Percentiles rank a stretch among this genome's conserved stretches.
Conservation (phyloP, 2,329 filamentous ascomycete species). For the Colletotrichum siamense region DNA sequence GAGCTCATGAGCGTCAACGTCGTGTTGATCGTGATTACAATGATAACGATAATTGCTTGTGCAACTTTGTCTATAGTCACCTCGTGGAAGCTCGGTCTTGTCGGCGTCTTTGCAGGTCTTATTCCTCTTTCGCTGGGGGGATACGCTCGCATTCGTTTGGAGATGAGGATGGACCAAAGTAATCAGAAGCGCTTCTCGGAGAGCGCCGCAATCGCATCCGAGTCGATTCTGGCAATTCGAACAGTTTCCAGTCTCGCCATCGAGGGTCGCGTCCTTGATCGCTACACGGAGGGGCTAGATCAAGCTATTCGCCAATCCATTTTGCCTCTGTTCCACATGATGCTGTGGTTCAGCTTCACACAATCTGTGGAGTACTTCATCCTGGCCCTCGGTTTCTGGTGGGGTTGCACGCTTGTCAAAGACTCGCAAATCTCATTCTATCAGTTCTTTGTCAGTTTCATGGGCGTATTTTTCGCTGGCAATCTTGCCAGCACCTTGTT, state of each 20-base stretch:
- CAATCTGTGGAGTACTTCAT: constrained; percentile 35
- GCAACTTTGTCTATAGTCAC: constrained; percentile 44
- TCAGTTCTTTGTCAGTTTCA: constrained; percentile 31
- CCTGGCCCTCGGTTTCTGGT: constrained; percentile 42
- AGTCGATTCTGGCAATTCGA: constrained; percentile 49
- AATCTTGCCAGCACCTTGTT: background rate
- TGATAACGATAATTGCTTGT: constrained; percentile 43
- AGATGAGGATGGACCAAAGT: constrained; percentile 40
- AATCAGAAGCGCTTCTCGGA: constrained; percentile 39
- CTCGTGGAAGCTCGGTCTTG: constrained; percentile 51
- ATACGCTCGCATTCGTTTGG: constrained; percentile 48
- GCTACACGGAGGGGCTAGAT: constrained; percentile 37
- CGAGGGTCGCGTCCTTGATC: constrained; percentile 28
- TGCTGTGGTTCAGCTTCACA: constrained; percentile 30
- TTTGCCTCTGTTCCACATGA: constrained; percentile 24
- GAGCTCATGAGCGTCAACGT: constrained; percentile 51
- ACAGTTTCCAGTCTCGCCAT: constrained; percentile 46
- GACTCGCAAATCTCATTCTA: background rate
- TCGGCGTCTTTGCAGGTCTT: constrained; percentile 45
- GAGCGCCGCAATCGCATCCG: constrained; percentile 50
- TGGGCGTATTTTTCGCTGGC: constrained; percentile 34
- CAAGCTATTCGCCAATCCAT: constrained; percentile 14
- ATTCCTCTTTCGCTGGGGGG: constrained; percentile 45
- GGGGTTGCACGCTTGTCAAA: background rate
- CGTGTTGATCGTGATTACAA: constrained; percentile 43